Evolutionary conservation across 2,329 filamentous ascomycete genomes (phyloP), one percentile per base, ranked within the genome.

Genomic region (Sporothrix schenckii): DNA sequence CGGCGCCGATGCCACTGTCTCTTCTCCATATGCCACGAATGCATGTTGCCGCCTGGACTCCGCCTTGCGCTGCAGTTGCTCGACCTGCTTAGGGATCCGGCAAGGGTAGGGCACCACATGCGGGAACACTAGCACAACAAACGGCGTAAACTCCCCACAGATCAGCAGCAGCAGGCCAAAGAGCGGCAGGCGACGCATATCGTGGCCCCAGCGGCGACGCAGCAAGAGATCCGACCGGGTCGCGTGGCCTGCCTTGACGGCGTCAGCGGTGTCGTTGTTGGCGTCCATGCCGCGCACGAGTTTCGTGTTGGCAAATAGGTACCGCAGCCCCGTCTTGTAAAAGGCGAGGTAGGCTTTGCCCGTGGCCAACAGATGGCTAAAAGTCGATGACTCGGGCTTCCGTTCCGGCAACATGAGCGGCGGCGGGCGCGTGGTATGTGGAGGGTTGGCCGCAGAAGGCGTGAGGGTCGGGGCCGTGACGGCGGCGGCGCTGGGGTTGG

Each of bases 101-200:
- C 94, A 97, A 0, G 92, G 91, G 75, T 88, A 88, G 0, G 94
- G 94, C 34, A 97, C 91, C 27, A 93, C 82, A 50, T 82, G 82
- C 24, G 89, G 88, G 34, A 97, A 81, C 44, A 88, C 86, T 7
- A 93, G 82, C 1, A 97, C 90, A 6, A 96, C 80, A 6, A 98
- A 77, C 0, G 94, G 93, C 1, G 94, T 92, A 80, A 97, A 90
- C 80, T 98, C 94, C 34, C 93, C 94, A 77, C 91, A 92, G 19
- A 97, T 73, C 0, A 94, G 76, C 7, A 97, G 84, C 66, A 97
- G 81, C 3, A 97, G 72, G 0, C 83, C 89, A 78, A 99, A 97
- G 1, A 91, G 79, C 0, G 94, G 92, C 68, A 97, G 83, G 30
- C 93, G 89, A n/a, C 87, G 81, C 60, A 92, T 81, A 78, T 98